Conservation (phyloP, 1,284 basidiomycete genomes). For the Naganishia albida region DNA sequence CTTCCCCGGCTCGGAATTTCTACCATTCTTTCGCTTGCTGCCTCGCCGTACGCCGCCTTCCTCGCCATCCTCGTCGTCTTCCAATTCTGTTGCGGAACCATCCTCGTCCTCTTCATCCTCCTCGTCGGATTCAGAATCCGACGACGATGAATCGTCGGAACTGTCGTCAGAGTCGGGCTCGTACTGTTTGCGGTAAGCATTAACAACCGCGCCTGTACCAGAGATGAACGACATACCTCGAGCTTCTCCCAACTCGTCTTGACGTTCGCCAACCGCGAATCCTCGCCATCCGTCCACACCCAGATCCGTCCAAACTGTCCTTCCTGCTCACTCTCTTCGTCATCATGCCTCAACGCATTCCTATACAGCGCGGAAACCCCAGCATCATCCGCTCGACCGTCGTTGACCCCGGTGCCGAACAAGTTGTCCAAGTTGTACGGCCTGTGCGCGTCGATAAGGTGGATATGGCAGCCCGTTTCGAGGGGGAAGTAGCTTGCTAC, state of each 20-base stretch:
- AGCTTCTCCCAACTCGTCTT: slow-evolving; percentile 63
- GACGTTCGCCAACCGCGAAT: slow-evolving; percentile 60
- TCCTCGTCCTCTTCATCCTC: slow-evolving; percentile 57
- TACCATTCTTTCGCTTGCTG: slow-evolving; percentile 56
- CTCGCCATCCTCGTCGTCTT: slow-evolving; percentile 55
- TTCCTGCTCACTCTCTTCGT: slow-evolving; percentile 58
- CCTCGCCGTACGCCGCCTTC: slow-evolving; percentile 54
- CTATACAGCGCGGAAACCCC: slow-evolving; percentile 16
- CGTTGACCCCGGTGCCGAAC: slow-evolving; percentile 64
- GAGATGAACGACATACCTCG: slow-evolving; percentile 58
- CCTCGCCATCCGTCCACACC: slow-evolving; percentile 87
- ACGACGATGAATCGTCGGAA: slow-evolving; percentile 41
- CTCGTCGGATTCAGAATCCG: slow-evolving; percentile 59
- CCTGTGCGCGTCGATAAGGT: slow-evolving; percentile 91
- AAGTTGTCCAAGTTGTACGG: slow-evolving; percentile 88
- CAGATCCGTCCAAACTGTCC: slow-evolving; percentile 63
- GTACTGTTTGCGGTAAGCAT: slow-evolving; percentile 58
- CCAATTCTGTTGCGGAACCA: slow-evolving; percentile 43
- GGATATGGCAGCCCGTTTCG: slow-evolving; percentile 63
- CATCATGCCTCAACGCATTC: slow-evolving; percentile 23
- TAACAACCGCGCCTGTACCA: background rate
- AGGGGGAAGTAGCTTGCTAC: slow-evolving; percentile 62
- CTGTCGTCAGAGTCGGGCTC: slow-evolving; percentile 64
- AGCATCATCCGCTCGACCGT: slow-evolving; percentile 32
- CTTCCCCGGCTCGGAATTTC: slow-evolving; percentile 36